These are phyloP conservation scores for Setaria viridis DNA, from an alignment of 202 grass and related monocot genomes.

Conservation along the genomic window DNA sequence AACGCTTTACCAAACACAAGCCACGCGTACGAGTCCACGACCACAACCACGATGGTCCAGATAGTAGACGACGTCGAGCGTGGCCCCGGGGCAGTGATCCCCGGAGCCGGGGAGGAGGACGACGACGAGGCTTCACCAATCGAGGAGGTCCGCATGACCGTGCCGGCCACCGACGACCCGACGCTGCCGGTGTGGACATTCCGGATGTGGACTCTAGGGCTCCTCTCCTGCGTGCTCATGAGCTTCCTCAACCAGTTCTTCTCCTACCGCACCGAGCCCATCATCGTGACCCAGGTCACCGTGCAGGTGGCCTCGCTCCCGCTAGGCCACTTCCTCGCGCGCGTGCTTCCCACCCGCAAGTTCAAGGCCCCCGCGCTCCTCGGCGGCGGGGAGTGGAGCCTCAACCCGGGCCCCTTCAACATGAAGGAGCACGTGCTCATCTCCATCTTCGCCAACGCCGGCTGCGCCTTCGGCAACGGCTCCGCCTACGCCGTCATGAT, in stretches of 20 bases:
- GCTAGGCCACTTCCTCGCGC: conserved; percentile 63
- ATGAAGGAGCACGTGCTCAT: conserved; percentile 93
- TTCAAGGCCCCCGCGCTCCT: conserved; percentile 34
- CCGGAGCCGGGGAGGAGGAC: background rate
- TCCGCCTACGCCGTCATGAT: conserved; percentile 76
- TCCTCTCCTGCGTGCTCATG: background rate
- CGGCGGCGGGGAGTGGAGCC: conserved; percentile 45
- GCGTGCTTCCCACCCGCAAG: conserved; percentile 40
- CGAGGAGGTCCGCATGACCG: conserved; percentile 7
- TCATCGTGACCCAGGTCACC: conserved; percentile 87
- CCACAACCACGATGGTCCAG: background rate
- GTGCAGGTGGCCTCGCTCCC: conserved; percentile 81
- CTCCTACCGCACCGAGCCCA: conserved; percentile 90
- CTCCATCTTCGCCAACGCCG: conserved; percentile 89
- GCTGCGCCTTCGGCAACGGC: conserved; percentile 82
- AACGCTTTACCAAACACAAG: background rate
- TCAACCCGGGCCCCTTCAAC: conserved; percentile 81
- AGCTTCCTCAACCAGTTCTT: conserved; percentile 95
- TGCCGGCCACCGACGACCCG: background rate
- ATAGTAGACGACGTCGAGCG: background rate
- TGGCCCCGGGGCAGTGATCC: background rate
- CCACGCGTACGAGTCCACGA: background rate
- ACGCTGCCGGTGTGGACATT: conserved; percentile 21
- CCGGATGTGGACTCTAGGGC: background rate
- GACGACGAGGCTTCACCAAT: conserved; percentile 1